Evolutionary conservation across 1,139 yeast genomes (phyloP).

Genomic region (Magnusiomyces suaveolens): DNA sequence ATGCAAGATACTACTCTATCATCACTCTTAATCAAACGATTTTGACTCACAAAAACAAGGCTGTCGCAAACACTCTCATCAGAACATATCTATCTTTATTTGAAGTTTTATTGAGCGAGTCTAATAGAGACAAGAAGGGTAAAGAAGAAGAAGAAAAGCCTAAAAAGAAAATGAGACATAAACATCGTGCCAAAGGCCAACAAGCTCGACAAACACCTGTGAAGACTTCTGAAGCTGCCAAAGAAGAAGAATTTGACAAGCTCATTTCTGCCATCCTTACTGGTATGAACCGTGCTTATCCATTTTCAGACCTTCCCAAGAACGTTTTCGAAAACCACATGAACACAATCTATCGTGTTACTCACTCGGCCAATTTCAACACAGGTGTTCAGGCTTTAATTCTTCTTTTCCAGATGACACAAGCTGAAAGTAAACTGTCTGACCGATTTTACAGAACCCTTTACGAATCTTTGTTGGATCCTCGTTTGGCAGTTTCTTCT

Average conservation of each 20-base stretch:
- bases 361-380: constrained; percentile 89
- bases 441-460: constrained; percentile 83
- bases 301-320: constrained; percentile 71
- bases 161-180: constrained; percentile 37
- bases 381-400: constrained; percentile 90
- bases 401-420: constrained; percentile 63
- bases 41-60: constrained; percentile 63
- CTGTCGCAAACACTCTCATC: constrained; percentile 69
- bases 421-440: constrained; percentile 26
- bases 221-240: constrained; percentile 58
- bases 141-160: constrained; percentile 28
- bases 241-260: constrained; percentile 78
- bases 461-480: constrained; percentile 82
- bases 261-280: constrained; percentile 85
- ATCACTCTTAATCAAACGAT: constrained; percentile 90
- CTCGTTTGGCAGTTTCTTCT: constrained; percentile 71
- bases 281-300: constrained; percentile 94
- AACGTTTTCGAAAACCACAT: constrained; percentile 68
- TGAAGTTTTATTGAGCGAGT: constrained; percentile 67
- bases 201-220: constrained; percentile 44
- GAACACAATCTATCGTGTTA: constrained; percentile 76
- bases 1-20: constrained; percentile 77
- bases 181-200: constrained; percentile 31
- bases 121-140: constrained; percentile 42
- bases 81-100: constrained; percentile 80